Evolutionary conservation across 75 land plant species (phyloP), one percentile per base, ranked within the genome.

Genomic region (Larix kaempferi): DNA sequence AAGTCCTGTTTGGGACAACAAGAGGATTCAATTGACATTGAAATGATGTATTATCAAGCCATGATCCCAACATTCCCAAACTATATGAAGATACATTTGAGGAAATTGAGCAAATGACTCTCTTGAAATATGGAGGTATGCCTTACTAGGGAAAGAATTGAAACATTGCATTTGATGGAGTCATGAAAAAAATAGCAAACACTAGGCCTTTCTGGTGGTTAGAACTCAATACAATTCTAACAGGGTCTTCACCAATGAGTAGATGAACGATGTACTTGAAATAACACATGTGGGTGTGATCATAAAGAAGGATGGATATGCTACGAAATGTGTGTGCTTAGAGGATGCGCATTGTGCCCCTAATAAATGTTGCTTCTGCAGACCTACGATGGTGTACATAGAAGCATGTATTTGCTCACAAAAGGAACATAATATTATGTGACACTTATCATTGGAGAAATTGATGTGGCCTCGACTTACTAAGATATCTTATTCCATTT

Each of bases 311-410:
- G n/a, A n/a, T n/a, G n/a, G n/a, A n/a, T n/a, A n/a, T n/a, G 58
- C 13, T 57, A 10, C 13, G 15, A 15, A 57, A 22, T 85, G 87
- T 52, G 63, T 82, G 12, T 85, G 87, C 66, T 35, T 14, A 49
- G 6, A 73, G 29, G 85, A 85, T 26, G 52, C 56, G 27, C 87
- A 85, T 26, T 85, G 87, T 64, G 67, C 78, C 10, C 81, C 84
- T 2, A 41, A 58, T 8, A 5, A 12, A 26, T 60, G 71, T 0
- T 82, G 71, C 74, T n/a, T 74, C 4, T 85, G 87, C 80, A 62
- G 78, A 27, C 22, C n/a, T n/a, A n/a, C n/a, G n/a, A n/a, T n/a
- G n/a, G n/a, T n/a, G n/a, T n/a, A n/a, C n/a, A n/a, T n/a, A 0
- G 61, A 74, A 15, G 84, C 84, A 0, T 37, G 81, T 14, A 85